Evolutionary conservation across 1,139 yeast species (phyloP).

Genomic region (Yamadazyma dushanensis): DNA sequence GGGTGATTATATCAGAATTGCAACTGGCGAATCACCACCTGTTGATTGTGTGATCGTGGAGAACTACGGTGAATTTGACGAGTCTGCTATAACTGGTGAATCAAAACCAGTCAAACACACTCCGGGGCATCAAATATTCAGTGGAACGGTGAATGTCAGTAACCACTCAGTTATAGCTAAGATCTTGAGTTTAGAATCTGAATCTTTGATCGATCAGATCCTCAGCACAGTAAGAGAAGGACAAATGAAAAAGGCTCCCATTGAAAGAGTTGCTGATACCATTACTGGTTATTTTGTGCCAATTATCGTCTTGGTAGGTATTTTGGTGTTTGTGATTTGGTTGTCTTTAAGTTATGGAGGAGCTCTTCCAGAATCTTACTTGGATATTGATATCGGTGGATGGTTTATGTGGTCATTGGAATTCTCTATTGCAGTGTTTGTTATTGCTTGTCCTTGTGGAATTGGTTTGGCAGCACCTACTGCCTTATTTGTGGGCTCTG

Average conservation of each 20-base stretch:
- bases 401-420: slow-evolving; percentile 79
- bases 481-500: slow-evolving; percentile 48
- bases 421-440: slow-evolving; percentile 78
- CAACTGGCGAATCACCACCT: slow-evolving; percentile 73
- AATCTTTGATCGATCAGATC: slow-evolving; percentile 68
- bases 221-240: slow-evolving; percentile 73
- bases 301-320: slow-evolving; percentile 57
- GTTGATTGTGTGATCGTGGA: slow-evolving; percentile 64
- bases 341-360: slow-evolving; percentile 56
- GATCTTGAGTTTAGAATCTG: slow-evolving; percentile 62
- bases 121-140: slow-evolving; percentile 63
- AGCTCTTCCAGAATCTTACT: slow-evolving; percentile 50
- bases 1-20: slow-evolving; percentile 59
- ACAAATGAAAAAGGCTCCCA: slow-evolving; percentile 71
- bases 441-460: slow-evolving; percentile 52
- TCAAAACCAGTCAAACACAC: slow-evolving; percentile 48
- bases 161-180: slow-evolving; percentile 53
- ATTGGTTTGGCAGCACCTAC: slow-evolving; percentile 52
- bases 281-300: slow-evolving; percentile 77
- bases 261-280: slow-evolving; percentile 70
- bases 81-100: slow-evolving; percentile 79
- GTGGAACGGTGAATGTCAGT: slow-evolving; percentile 73
- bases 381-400: slow-evolving; percentile 69
- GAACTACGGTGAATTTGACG: slow-evolving; percentile 66
- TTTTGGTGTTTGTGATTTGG: slow-evolving; percentile 71